Percentiles rank a stretch among this genome's conserved stretches.
Evolutionary conservation across 2,329 filamentous ascomycete species (phyloP).

Genomic region (Cadophora luteo-olivacea): DNA sequence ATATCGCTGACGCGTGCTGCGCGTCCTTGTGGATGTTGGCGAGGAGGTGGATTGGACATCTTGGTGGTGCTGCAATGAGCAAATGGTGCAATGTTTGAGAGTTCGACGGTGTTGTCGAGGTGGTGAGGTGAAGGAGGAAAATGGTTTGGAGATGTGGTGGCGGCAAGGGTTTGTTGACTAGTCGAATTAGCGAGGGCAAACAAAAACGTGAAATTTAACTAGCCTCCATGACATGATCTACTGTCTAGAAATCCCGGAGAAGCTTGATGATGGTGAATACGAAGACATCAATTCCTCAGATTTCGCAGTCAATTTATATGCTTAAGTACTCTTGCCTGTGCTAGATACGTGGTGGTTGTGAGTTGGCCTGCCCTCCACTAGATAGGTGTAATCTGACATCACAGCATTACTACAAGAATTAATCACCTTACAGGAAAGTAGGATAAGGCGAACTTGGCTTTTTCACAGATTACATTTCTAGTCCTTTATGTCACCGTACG

Average conservation of each 20-base stretch:
- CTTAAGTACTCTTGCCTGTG: no score
- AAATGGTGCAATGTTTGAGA: background rate
- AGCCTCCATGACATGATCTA: background rate
- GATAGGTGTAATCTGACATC: no score
- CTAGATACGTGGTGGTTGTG: no score
- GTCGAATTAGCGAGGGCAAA: background rate
- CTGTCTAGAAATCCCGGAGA: background rate
- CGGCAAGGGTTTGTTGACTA: slow-evolving; percentile 4
- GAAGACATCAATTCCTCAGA: no score
- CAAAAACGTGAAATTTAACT: background rate
- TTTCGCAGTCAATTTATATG: no score
- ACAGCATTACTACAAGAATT: no score
- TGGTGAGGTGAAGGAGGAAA: background rate
- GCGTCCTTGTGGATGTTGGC: background rate
- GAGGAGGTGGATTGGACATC: background rate
- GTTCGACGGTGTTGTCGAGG: background rate
- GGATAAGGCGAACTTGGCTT: no score
- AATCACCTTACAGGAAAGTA: no score
- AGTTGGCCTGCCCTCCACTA: no score
- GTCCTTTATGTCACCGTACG: no score
- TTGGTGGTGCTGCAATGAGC: background rate
- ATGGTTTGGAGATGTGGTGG: background rate
- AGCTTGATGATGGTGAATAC: no score
- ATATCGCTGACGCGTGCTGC: background rate
- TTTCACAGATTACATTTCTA: no score